Evolutionary conservation across 2,329 filamentous ascomycete species (phyloP), one percentile per base, ranked within the genome.

Genomic region (Chaetomium globosum): DNA sequence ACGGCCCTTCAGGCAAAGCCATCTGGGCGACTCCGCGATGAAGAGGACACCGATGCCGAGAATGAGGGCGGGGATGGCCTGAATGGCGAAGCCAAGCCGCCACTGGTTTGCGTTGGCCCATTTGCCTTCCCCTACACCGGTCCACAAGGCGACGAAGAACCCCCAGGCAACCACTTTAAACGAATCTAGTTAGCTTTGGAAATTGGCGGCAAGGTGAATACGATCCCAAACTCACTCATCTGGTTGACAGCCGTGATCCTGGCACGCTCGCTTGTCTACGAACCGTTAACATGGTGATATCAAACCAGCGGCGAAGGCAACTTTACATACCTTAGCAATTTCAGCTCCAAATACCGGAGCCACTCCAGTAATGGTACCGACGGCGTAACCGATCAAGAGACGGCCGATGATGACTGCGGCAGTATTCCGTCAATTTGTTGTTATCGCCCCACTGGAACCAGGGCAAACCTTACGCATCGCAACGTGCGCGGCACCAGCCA

Each of bases 401-500:
- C 77, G 76, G 0, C 77, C 77, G 1, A 77, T 66, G 26, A 79
- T 78, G 0, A 79, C 77, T 78, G n/a, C 21, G 10, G 19, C 7
- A 13, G 28, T 4, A 54, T 8, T 0, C 19, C 19, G 9, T 43
- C 5, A 43, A 16, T n/a, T 31, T 21, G 26, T 33, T 26, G 43
- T 16, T 13, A 12, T 33, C 19, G 6, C 39, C 3, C 23, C 49
- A 19, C 36, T 19, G 30, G 21, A 3, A 3, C 28, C 7, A 10
- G 26, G 39, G 6, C 3, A 8, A 43, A 10, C 71, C 75, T 70
- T 63, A 78, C 77, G 73, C 77, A 79, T 79, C 0, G 74, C 74
- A 58, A 79, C 77, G 28, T 79, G 77, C 0, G 74, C 76, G 0
- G 77, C 77, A 0, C 76, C 77, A n/a, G 77, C 74, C 77, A 79